phyloP scores from a whole-genome alignment of 2,329 filamentous ascomycete species.

The Tolypocladium ovalisporum region DNA sequence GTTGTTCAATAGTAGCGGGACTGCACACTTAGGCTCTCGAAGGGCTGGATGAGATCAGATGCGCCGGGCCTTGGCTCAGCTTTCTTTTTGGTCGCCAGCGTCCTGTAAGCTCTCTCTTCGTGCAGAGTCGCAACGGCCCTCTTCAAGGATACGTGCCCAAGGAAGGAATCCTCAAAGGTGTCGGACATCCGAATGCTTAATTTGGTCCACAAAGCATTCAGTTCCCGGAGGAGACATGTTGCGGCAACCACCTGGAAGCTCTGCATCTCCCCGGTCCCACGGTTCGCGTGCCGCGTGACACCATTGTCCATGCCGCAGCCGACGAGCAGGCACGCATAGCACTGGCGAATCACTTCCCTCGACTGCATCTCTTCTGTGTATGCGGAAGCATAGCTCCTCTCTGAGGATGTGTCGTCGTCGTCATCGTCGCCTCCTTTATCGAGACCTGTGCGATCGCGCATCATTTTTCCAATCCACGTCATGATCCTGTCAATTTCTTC shows the following conservation, averaged over 20 bases:
- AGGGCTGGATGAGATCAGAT: neutral
- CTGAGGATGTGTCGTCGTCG: constrained; percentile 2
- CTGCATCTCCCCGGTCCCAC: constrained; percentile 12
- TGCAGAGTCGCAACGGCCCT: neutral
- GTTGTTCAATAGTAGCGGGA: neutral
- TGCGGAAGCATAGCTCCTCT: neutral
- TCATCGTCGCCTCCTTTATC: neutral
- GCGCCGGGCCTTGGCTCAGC: neutral
- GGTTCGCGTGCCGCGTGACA: neutral
- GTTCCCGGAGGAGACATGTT: constrained; percentile 20
- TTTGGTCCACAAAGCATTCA: constrained; percentile 8
- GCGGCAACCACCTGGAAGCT: constrained; percentile 28
- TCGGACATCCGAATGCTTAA: neutral
- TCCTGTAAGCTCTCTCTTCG: neutral
- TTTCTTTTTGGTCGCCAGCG: neutral
- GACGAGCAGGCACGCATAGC: constrained; percentile 23
- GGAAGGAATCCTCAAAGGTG: too few relatives aligned
- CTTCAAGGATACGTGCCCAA: too few relatives aligned
- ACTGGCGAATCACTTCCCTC: constrained; percentile 17
- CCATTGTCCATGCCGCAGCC: constrained; percentile 7
- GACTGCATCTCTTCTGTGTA: constrained; percentile 7
- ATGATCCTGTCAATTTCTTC: constrained; percentile 39
- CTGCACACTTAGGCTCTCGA: neutral
- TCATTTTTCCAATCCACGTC: constrained; percentile 25
- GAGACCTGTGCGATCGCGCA: constrained; percentile 7